A percentile compares a stretch with the other conserved stretches of the same genome.
phyloP scores from a whole-genome alignment of 306 rosid genomes.

The Malus orientalis region DNA sequence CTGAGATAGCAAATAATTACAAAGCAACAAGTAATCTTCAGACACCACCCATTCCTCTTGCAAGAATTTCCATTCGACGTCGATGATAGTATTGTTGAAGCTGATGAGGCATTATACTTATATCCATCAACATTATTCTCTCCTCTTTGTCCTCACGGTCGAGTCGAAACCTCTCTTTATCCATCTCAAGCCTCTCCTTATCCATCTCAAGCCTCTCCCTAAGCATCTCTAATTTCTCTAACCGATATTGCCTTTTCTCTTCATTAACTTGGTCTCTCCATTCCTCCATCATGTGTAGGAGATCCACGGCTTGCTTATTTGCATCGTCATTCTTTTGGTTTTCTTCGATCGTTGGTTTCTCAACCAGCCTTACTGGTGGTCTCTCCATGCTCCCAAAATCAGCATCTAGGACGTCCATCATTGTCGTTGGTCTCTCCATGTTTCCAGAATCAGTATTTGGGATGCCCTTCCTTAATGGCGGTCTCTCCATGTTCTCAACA shows the following conservation, averaged over 20 bases:
- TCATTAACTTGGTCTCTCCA: not conserved
- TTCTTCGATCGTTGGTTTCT: not conserved
- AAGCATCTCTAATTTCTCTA: not conserved
- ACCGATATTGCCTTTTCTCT: not conserved
- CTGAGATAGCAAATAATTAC: not conserved
- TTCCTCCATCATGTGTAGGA: not conserved
- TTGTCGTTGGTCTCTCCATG: not conserved
- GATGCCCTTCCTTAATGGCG: no score
- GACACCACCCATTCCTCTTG: not conserved
- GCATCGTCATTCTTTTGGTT: not conserved
- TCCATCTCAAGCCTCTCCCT: not conserved
- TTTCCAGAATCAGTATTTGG: not conserved
- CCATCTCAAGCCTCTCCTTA: not conserved
- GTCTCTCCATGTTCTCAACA: not conserved
- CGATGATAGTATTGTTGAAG: not conserved
- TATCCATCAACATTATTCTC: not conserved
- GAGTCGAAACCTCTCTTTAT: not conserved
- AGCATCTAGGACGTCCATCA: not conserved
- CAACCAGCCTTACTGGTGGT: not conserved
- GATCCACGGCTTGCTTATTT: not conserved
- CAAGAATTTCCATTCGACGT: not conserved
- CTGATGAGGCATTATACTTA: not conserved
- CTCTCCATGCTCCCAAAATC: not conserved
- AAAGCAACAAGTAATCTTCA: not conserved
- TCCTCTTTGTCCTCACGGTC: not conserved